A percentile compares a stretch with the other conserved stretches of the same genome.
These are phyloP conservation scores for Globisporangium echinulatum DNA, from an alignment of 352 stramenopile genomes.

Conservation along the genomic window DNA sequence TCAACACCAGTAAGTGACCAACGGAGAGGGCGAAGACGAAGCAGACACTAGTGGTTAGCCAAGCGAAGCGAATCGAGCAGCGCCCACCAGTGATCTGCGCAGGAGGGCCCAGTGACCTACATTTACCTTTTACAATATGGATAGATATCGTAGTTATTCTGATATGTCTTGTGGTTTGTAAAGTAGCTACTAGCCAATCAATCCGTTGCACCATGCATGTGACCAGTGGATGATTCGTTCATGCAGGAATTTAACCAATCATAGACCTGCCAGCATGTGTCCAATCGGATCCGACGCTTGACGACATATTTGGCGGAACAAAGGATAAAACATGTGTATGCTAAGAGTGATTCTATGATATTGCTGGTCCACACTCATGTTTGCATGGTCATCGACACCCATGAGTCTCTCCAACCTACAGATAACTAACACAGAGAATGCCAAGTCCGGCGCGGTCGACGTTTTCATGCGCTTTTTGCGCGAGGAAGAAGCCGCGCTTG, in stretches of 20 bases:
- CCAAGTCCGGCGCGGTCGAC: slow-evolving; percentile 6
- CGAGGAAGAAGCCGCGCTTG: slow-evolving; percentile 6
- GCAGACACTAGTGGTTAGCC: no score
- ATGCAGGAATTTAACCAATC: background rate
- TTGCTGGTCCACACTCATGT: slow-evolving; percentile 8
- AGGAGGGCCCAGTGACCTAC: no score
- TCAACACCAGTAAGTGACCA: no score
- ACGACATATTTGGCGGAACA: background rate
- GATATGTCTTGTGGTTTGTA: no score
- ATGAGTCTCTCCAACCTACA: slow-evolving; percentile 15
- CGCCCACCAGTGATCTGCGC: no score
- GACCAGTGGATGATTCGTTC: no score
- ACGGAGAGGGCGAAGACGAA: no score
- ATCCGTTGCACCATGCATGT: no score
- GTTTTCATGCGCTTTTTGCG: slow-evolving; percentile 11
- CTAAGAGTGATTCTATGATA: background rate
- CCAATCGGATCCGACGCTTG: background rate
- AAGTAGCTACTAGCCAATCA: no score
- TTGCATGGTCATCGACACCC: slow-evolving; percentile 6
- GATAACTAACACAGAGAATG: slow-evolving; percentile 13
- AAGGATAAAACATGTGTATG: no score
- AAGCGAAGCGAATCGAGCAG: background rate
- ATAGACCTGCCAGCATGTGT: background rate
- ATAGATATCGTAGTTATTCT: no score
- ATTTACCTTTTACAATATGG: no score